Evolutionary conservation across 768 basidiomycete species (phyloP).

Genomic region (Stropharia rugosoannulata): DNA sequence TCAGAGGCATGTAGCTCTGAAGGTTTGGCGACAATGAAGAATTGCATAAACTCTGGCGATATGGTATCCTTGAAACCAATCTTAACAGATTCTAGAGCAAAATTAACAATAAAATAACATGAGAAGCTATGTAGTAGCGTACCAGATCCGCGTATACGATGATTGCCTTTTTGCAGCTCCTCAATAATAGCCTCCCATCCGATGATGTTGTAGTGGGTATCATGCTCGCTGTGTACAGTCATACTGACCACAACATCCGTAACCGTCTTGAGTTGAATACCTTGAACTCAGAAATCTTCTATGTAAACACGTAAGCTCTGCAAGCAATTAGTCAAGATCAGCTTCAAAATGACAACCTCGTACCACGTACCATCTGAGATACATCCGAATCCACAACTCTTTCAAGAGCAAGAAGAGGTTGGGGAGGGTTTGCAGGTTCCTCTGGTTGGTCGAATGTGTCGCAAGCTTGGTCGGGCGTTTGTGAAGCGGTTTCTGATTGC

Average conservation of each 20-base stretch:
- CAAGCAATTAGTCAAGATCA: too few relatives aligned
- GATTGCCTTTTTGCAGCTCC: neutral
- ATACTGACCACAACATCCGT: neutral
- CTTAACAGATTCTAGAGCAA: neutral
- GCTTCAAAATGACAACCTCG: too few relatives aligned
- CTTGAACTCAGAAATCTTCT: neutral
- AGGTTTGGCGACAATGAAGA: neutral
- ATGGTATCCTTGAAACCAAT: neutral
- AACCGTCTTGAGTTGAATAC: neutral
- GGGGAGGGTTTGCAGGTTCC: too few relatives aligned
- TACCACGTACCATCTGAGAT: too few relatives aligned
- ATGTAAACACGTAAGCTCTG: neutral
- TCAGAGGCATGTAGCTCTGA: neutral
- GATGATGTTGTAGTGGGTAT: neutral
- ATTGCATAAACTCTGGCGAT: neutral
- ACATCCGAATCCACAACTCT: too few relatives aligned
- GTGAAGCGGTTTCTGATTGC: too few relatives aligned
- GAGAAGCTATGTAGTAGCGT: neutral
- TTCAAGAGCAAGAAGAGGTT: too few relatives aligned
- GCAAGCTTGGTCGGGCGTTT: too few relatives aligned
- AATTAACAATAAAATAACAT: neutral
- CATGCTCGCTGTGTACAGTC: neutral
- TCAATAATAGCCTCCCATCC: neutral
- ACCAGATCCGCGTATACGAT: neutral
- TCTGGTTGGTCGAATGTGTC: too few relatives aligned